Base-by-base conservation (phyloP, 768 basidiomycete species). In the Tricholoma terreum region DNA sequence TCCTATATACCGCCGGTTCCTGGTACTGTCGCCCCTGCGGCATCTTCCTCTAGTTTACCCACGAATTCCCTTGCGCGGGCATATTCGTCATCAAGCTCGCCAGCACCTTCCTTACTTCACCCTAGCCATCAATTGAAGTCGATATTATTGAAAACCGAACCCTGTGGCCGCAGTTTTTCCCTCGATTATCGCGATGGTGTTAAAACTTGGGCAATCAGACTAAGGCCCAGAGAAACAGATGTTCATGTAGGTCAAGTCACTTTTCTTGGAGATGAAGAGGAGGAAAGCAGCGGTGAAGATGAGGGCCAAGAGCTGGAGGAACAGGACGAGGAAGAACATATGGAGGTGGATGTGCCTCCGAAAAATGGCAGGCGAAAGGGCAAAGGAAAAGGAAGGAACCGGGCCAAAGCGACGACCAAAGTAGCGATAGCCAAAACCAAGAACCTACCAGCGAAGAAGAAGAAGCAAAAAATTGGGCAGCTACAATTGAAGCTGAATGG, bases 111-210 rank as follows among this genome's bases (percentile, higher is more conserved):
- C 10, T 62, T 70, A 7, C 69, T 72, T 38, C 70, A 73, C 51
- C 67, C 72, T 24, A 73, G 66, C 33, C 79, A 79, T 54, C 82
- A 77, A 54, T 71, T 90, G 58, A 81, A 80, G 59, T 76, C 75
- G 36, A 75, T 87, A 34, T 75, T 67, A n/a, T 65, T 87, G 55
- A 73, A 71, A 36, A 78, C 84, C n/a, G 75, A 84, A 49, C 90
- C 90, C 10, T 73, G 71, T 9, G 84, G 81, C 30, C 77, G 91
- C 38, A 73, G 73, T 17, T 69, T 92, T 36, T 73, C 72, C 30
- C 73, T 93, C 30, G 84, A 90, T 63, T 73, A 84, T 55, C 77
- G 77, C 42, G 87, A 90, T 52, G 88, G 90, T 4, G 91, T 92
- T 49, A 83, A 80, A 65, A 82, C 73, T 34, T 92, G 91, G 91